Conservation (phyloP, 805 yeast species). For the Grigorovia yakushimaensis region DNA sequence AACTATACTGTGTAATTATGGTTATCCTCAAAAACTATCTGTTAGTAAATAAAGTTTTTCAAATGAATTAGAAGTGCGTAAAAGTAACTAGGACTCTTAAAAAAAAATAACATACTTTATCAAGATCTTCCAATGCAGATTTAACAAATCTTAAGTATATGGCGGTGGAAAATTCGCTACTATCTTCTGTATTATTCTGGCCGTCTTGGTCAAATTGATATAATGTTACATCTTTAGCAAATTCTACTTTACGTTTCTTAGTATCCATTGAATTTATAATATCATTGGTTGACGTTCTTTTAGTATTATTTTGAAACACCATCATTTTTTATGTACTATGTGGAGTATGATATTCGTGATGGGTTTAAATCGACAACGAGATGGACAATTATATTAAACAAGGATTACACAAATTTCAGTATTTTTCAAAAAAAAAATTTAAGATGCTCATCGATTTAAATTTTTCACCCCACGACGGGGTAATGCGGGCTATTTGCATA, state of each 20-base stretch:
- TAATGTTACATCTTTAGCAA: constrained; percentile 19
- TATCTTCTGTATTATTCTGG: constrained; percentile 4
- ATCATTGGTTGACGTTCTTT: constrained; percentile 14
- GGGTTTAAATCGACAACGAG: background rate
- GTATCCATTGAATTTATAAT: constrained; percentile 10
- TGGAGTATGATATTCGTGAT: background rate
- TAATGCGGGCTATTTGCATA: background rate
- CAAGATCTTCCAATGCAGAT: constrained; percentile 62
- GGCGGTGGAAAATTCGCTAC: constrained; percentile 24
- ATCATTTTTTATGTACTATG: constrained; percentile 15
- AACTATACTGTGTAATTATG: background rate
- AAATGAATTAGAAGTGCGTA: constrained; percentile 3
- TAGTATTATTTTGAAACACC: constrained; percentile 24
- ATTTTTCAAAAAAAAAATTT: background rate
- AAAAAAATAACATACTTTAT: constrained; percentile 35
- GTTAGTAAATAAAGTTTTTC: constrained; percentile 11
- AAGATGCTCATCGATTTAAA: constrained; percentile 3
- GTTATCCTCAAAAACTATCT: too few species aligned
- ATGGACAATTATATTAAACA: background rate
- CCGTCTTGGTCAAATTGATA: constrained; percentile 6
- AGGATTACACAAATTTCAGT: background rate
- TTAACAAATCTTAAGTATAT: constrained; percentile 40
- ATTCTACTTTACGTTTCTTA: constrained; percentile 27
- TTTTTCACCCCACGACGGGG: constrained; percentile 3
- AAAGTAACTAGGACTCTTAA: background rate